Percentiles rank a stretch among this genome's conserved stretches.
phyloP scores from a whole-genome alignment of 164 flowering plant species.

The Protea cynaroides region DNA sequence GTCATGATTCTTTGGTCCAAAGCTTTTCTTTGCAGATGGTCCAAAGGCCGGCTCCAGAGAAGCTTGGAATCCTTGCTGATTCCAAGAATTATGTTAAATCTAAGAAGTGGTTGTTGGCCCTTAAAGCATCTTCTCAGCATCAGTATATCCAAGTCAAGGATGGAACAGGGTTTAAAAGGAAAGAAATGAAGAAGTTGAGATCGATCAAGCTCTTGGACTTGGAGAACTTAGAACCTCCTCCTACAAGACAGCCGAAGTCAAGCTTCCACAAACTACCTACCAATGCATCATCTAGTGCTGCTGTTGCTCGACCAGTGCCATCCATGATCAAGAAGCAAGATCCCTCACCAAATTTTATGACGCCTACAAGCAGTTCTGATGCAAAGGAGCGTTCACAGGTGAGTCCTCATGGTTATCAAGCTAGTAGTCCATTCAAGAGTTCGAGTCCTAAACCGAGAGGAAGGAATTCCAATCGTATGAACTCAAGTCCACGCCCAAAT shows the following conservation, averaged over 20 bases:
- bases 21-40: constrained; percentile 35
- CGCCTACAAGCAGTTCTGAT: constrained; percentile 41
- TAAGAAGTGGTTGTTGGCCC: constrained; percentile 7
- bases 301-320: constrained; percentile 12
- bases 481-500: no score
- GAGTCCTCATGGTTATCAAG: constrained; percentile 23
- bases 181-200: constrained; percentile 7
- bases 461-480: no score
- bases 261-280: constrained; percentile 1
- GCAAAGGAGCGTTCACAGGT: constrained; percentile 35
- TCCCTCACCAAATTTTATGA: constrained; percentile 39
- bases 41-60: constrained; percentile 35
- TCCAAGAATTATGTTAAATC: constrained; percentile 14
- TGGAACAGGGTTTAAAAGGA: neutral
- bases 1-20: neutral
- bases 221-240: neutral
- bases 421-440: constrained; percentile 2
- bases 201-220: neutral
- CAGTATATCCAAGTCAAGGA: constrained; percentile 10
- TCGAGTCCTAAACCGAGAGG: neutral
- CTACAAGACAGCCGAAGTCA: constrained; percentile 1
- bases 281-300: neutral
- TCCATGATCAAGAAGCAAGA: constrained; percentile 12
- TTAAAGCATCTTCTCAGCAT: constrained; percentile 10
- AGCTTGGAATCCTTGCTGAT: constrained; percentile 39